Evolutionary conservation across 2,329 filamentous ascomycete genomes (phyloP).

Genomic region (Metarhizium sp.): DNA sequence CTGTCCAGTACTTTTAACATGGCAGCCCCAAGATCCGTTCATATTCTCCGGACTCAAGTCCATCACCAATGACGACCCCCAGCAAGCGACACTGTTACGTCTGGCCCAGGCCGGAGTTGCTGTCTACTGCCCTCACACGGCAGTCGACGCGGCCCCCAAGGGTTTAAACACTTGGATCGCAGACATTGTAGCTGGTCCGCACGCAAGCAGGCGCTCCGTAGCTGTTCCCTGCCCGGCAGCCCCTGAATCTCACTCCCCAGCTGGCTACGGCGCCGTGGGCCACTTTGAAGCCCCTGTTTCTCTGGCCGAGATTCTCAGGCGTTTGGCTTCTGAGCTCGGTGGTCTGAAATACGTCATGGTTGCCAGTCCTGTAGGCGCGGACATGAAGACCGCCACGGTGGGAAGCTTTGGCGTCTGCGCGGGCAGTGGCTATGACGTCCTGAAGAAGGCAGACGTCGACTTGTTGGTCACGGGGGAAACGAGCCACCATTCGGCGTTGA

Average conservation of each 20-base stretch:
- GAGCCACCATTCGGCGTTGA: slow-evolving; percentile 83
- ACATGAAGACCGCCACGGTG: slow-evolving; percentile 35
- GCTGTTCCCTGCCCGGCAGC: slow-evolving; percentile 34
- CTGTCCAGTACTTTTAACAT: not conserved
- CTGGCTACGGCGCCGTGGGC: slow-evolving; percentile 45
- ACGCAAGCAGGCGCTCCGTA: slow-evolving; percentile 29
- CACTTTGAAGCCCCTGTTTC: slow-evolving; percentile 28
- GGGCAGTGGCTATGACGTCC: slow-evolving; percentile 72
- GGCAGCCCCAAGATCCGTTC: slow-evolving; percentile 62
- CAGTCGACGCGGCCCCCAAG: slow-evolving; percentile 74
- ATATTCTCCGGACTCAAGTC: slow-evolving; percentile 92
- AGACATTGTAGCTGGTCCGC: slow-evolving; percentile 61
- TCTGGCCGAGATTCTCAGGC: slow-evolving; percentile 35
- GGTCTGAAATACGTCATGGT: slow-evolving; percentile 47
- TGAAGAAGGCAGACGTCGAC: slow-evolving; percentile 63
- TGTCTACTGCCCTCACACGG: slow-evolving; percentile 93
- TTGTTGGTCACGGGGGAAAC: slow-evolving; percentile 87
- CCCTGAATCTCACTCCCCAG: slow-evolving; percentile 33
- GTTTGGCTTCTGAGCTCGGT: slow-evolving; percentile 58
- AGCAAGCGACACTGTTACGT: slow-evolving; percentile 76
- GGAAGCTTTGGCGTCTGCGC: slow-evolving; percentile 76
- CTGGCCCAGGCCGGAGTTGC: slow-evolving; percentile 82
- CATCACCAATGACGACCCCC: slow-evolving; percentile 72
- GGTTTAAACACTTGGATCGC: slow-evolving; percentile 94
- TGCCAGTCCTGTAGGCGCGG: slow-evolving; percentile 39